Evolutionary conservation across 768 basidiomycete species (phyloP), one percentile per base, ranked within the genome.

Genomic region (Kwoniella pini): DNA sequence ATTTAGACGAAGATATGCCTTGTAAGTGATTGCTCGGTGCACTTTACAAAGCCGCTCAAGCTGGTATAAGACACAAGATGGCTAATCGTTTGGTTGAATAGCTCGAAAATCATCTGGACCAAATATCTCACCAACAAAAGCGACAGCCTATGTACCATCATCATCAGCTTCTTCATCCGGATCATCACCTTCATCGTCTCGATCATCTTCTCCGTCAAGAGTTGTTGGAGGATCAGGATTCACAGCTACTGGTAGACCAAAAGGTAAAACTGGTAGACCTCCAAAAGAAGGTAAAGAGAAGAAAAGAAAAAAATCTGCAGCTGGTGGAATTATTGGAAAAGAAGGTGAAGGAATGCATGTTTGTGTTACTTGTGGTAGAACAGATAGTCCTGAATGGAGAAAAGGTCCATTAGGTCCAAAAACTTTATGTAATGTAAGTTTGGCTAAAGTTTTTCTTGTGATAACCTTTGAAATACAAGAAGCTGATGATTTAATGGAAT

Each of bases 371-470:
- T 99, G 95, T 69, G 96, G 96, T 17, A 83, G 91, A 60, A 97
- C 94, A 1, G 91, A 93, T 78, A 94, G 91, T 40, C 94, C 96
- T 0, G 95, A 99, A 80, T 99, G 95, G 95, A 85, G 95, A 69
- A 94, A 92, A 84, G 95, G 95, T 11, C 95, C 95, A 0, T 83
- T 85, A 55, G 95, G 95, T 33, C 92, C 95, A 0, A 99, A 97
- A 81, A 96, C 95, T n/a, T 80, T 97, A 4, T 97, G 95, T 82
- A 96, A 97, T 78, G 93, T 78, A 60, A 72, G 73, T 74, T 9
- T 19, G 10, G 7, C 13, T 28, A 27, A 5, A 17, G 22, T 11
- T 22, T 17, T 36, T n/a, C 27, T 6, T 30, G n/a, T n/a, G n/a
- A n/a, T n/a, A n/a, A n/a, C n/a, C n/a, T n/a, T n/a, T n/a, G n/a